Evolutionary conservation across 352 stramenopile species (phyloP).

Genomic region (Phytophthora ramorum): DNA sequence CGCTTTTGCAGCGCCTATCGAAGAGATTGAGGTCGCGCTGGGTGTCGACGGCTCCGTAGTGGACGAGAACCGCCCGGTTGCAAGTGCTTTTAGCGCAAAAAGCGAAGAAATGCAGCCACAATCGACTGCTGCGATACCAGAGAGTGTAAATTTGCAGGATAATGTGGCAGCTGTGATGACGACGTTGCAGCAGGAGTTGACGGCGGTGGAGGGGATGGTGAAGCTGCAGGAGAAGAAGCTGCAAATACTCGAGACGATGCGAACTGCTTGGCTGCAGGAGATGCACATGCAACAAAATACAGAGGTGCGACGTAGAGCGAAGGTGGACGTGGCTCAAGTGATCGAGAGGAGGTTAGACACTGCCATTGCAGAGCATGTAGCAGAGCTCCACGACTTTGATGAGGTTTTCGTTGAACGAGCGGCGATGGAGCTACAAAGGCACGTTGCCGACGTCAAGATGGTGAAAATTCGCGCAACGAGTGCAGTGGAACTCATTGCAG

Average conservation of each 20-base stretch:
- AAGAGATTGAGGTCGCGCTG: slow-evolving; percentile 25
- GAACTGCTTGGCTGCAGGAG: slow-evolving; percentile 17
- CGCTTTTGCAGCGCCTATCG: not conserved
- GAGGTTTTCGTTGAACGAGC: slow-evolving; percentile 52
- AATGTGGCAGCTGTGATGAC: slow-evolving; percentile 2
- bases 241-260: slow-evolving; percentile 38
- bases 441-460: slow-evolving; percentile 55
- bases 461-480: slow-evolving; percentile 34
- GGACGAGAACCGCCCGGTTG: not conserved
- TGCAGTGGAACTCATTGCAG: slow-evolving; percentile 43
- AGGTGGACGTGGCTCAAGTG: slow-evolving; percentile 2
- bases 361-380: slow-evolving; percentile 3
- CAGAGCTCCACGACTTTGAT: slow-evolving; percentile 35
- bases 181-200: slow-evolving; percentile 39
- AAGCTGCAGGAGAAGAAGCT: slow-evolving; percentile 52
- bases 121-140: not conserved
- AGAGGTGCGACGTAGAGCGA: not conserved
- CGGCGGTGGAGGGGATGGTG: slow-evolving; percentile 48
- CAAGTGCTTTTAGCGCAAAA: not conserved
- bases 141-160: not conserved
- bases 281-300: not conserved
- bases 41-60: slow-evolving; percentile 18
- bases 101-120: not conserved
- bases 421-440: slow-evolving; percentile 1
- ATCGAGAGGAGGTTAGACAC: slow-evolving; percentile 36